A percentile compares a stretch with the other conserved stretches of the same genome.
Evolutionary conservation across 2,329 filamentous ascomycete genomes (phyloP).

Genomic region (Aspergillus latus): DNA sequence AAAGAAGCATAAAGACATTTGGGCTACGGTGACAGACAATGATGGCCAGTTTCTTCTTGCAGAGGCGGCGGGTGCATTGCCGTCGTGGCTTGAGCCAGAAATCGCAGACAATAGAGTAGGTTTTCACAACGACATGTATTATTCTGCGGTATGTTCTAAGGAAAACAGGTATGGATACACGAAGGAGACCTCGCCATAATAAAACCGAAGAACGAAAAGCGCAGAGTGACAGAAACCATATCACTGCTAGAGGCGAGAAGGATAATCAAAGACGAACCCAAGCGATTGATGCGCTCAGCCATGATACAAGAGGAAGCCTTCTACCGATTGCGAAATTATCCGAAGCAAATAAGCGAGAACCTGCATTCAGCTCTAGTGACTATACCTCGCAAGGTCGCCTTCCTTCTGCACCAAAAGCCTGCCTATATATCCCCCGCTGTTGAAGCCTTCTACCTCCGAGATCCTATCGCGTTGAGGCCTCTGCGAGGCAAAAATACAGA

Average conservation of each 20-base stretch:
- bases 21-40: conserved; percentile 79
- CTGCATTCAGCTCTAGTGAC: conserved; percentile 73
- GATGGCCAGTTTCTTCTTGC: conserved; percentile 96
- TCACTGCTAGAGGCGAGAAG: conserved; percentile 64
- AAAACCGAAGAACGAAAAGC: conserved; percentile 50
- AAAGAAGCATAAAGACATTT: conserved; percentile 68
- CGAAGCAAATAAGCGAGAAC: conserved; percentile 68
- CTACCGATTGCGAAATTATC: conserved; percentile 82
- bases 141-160: not conserved
- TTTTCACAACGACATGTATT: not conserved
- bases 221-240: conserved; percentile 49
- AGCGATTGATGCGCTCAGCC: conserved; percentile 66
- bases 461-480: conserved; percentile 71
- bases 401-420: conserved; percentile 72
- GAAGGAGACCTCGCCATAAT: conserved; percentile 74
- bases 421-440: conserved; percentile 77
- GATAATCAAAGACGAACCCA: conserved; percentile 58
- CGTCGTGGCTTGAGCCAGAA: conserved; percentile 88
- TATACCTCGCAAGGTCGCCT: conserved; percentile 78
- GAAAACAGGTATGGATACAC: conserved; percentile 75
- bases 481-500: conserved; percentile 58
- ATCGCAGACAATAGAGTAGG: conserved; percentile 74
- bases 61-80: conserved; percentile 84
- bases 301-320: conserved; percentile 87
- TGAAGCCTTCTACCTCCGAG: conserved; percentile 89